Percentiles rank a stretch among this genome's conserved stretches.
Conservation (phyloP, 2,329 filamentous ascomycete species). For the Xylariaceae sp. region DNA sequence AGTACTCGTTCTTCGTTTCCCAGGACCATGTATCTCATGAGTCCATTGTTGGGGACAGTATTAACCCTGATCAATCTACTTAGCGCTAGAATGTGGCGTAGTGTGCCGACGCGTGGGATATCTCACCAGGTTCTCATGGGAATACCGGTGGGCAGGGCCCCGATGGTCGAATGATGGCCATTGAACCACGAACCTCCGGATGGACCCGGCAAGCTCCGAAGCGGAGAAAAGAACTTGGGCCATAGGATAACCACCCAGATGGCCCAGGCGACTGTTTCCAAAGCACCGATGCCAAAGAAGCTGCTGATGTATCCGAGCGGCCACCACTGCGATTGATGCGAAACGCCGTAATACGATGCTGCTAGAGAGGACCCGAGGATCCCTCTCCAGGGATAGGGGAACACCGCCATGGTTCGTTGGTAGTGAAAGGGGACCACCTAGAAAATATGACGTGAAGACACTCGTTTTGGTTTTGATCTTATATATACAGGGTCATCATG, state of each 20-base stretch:
- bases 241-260: constrained; percentile 44
- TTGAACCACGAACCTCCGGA: constrained; percentile 39
- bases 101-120: not conserved
- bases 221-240: constrained; percentile 45
- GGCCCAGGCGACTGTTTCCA: constrained; percentile 33
- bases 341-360: constrained; percentile 31
- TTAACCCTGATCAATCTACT: constrained; percentile 43
- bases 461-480: not conserved
- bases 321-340: constrained; percentile 30
- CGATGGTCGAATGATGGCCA: constrained; percentile 43
- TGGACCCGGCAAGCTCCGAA: constrained; percentile 44
- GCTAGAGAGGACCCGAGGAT: constrained; percentile 29
- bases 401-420: constrained; percentile 19
- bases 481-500: too few relatives aligned
- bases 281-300: constrained; percentile 35
- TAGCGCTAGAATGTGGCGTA: constrained; percentile 5
- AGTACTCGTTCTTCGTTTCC: constrained; percentile 31
- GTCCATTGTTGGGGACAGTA: constrained; percentile 58
- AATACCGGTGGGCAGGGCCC: constrained; percentile 36
- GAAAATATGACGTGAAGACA: not conserved
- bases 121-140: constrained; percentile 46
- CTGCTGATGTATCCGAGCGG: constrained; percentile 28
- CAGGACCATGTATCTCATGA: constrained; percentile 58
- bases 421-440: not conserved
- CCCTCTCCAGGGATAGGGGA: constrained; percentile 27